These are phyloP conservation scores for Trichoderma koningiopsis DNA, from an alignment of 2,329 filamentous ascomycete species.

Conservation along the genomic window DNA sequence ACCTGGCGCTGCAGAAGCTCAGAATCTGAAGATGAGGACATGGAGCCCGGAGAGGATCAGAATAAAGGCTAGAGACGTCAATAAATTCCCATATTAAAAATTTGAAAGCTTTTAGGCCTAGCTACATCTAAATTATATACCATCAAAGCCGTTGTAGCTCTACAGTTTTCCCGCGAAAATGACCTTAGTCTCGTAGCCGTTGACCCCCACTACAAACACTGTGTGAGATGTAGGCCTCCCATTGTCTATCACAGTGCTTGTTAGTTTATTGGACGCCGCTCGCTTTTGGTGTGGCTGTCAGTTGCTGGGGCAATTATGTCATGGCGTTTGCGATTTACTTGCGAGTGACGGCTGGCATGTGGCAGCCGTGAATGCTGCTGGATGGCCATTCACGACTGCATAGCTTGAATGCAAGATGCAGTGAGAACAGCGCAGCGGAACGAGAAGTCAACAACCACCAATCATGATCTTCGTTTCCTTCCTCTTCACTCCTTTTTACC, in stretches of 20 bases:
- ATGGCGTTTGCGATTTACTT: constrained; percentile 26
- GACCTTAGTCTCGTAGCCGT: background rate
- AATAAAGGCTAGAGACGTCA: constrained; percentile 21
- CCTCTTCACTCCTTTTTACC: constrained; percentile 31
- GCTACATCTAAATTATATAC: constrained; percentile 5
- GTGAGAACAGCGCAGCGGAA: constrained; percentile 29
- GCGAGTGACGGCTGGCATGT: background rate
- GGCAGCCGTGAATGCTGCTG: constrained; percentile 25
- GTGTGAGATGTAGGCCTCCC: background rate
- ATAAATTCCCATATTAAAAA: constrained; percentile 16
- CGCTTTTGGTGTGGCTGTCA: constrained; percentile 18
- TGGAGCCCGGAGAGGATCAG: background rate
- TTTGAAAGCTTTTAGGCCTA: constrained; percentile 24
- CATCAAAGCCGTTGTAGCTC: background rate
- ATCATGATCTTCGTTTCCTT: constrained; percentile 37
- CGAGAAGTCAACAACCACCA: constrained; percentile 36
- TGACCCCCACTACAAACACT: constrained; percentile 21
- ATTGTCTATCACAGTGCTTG: constrained; percentile 26
- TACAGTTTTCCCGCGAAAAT: background rate
- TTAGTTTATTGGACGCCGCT: constrained; percentile 3
- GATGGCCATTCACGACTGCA: constrained; percentile 21
- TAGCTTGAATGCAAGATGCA: constrained; percentile 28
- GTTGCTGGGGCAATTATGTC: constrained; percentile 40
- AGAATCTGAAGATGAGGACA: constrained; percentile 2
- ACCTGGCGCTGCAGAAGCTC: constrained; percentile 8